phyloP scores from a whole-genome alignment of 495 filamentous ascomycete genomes.

The Neurospora sp. region DNA sequence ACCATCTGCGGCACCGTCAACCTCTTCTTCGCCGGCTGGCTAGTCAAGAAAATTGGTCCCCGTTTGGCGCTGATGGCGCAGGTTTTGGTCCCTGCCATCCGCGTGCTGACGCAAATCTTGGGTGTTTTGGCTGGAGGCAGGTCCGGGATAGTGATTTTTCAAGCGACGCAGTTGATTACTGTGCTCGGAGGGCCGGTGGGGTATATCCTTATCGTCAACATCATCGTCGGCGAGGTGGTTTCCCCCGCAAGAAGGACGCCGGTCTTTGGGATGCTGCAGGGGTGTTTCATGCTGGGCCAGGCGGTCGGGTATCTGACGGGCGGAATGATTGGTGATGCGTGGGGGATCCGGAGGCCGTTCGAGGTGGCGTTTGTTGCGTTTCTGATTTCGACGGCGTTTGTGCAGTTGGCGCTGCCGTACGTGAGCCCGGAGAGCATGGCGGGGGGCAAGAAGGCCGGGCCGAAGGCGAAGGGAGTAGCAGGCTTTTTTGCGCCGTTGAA shows the following conservation, averaged over 20 bases:
- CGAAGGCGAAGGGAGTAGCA: constrained; percentile 22
- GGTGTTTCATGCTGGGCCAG: constrained; percentile 45
- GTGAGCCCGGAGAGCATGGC: constrained; percentile 27
- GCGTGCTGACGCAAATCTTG: constrained; percentile 43
- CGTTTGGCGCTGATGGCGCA: constrained; percentile 41
- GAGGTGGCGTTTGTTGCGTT: constrained; percentile 41
- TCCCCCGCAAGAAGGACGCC: constrained; percentile 39
- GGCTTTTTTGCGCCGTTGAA: constrained; percentile 45
- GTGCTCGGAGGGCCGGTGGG: constrained; percentile 47
- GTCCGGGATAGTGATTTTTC: constrained; percentile 45
- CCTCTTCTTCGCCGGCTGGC: constrained; percentile 48
- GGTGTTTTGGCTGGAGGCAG: constrained; percentile 41
- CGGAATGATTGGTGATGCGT: constrained; percentile 41
- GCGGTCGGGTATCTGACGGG: constrained; percentile 43
- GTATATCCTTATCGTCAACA: constrained; percentile 47
- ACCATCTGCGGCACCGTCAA: constrained; percentile 44
- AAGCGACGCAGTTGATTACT: constrained; percentile 45
- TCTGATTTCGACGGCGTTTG: constrained; percentile 29
- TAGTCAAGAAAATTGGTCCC: constrained; percentile 45
- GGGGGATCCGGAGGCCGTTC: constrained; percentile 43
- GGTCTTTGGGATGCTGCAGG: constrained; percentile 43
- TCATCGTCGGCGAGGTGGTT: constrained; percentile 41
- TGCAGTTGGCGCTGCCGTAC: constrained; percentile 27
- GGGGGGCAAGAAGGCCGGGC: constrained; percentile 13
- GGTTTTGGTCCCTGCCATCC: constrained; percentile 41